phyloP scores from a whole-genome alignment of 1,284 basidiomycete species.

The Polyporus tsugae region DNA sequence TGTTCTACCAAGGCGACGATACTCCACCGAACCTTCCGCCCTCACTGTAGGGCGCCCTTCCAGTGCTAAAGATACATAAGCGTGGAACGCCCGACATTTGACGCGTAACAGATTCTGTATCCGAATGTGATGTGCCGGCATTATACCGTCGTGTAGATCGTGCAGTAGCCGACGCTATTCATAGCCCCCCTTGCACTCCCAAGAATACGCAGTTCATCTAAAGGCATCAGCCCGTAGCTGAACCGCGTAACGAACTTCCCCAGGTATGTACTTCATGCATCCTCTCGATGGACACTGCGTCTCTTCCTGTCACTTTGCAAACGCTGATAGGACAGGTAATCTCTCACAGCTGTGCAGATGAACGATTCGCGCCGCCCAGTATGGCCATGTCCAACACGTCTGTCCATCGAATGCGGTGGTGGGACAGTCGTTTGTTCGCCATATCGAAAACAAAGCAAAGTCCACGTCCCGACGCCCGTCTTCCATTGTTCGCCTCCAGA shows the following conservation, averaged over 20 bases:
- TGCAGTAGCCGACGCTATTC: not conserved
- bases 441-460: not conserved
- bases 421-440: constrained; percentile 3
- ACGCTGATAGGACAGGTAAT: not conserved
- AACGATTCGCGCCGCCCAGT: not conserved
- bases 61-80: not conserved
- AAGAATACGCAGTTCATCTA: not conserved
- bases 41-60: constrained; percentile 1
- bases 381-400: not conserved
- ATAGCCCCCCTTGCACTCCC: not conserved
- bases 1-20: constrained; percentile 26
- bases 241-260: not conserved
- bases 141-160: not conserved
- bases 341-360: not conserved
- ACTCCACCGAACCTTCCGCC: constrained; percentile 17
- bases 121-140: constrained; percentile 6
- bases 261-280: not conserved
- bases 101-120: not conserved
- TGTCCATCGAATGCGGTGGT: not conserved
- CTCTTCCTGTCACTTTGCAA: not conserved
- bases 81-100: not conserved
- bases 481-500: not conserved
- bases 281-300: not conserved
- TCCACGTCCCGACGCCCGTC: not conserved
- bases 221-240: not conserved